Evolutionary conservation across 2,329 filamentous ascomycete genomes (phyloP), one percentile per base, ranked within the genome.

Genomic region (Monosporascus sp.): DNA sequence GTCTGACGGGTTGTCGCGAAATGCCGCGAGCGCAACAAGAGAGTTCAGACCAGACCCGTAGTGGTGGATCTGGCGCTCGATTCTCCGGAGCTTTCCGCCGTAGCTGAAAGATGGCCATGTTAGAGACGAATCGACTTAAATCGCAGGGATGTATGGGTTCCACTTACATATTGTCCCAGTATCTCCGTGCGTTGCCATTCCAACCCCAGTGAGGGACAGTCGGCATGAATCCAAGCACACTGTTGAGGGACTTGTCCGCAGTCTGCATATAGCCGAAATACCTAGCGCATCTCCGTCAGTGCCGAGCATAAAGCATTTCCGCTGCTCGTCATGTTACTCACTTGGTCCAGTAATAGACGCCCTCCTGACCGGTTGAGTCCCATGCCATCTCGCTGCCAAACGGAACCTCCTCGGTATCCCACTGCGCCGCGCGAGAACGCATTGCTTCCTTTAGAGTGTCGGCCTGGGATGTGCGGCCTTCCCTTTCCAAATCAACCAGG

Each of bases 381-480:
- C 82, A 85, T 0, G 80, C 76, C 78, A 82, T 81, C 62, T 84
- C 82, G 49, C 78, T 82, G 0, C 80, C 81, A 55, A 76, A 85
- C 0, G 82, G 82, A 5, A 79, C 75, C 7, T 72, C 70, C 49
- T 77, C 66, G 0, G 66, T 67, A n/a, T 77, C 64, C 81, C 82
- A 85, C 1, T 67, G 60, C 3, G 70, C 55, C 1, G 80, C 78
- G 1, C 81, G 73, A 3, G 63, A 64, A 15, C 69, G 71, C 80
- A 84, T 83, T 0, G 68, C 65, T 0, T 62, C 59, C 46, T 75
- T 72, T 3, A 83, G 58, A 0, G 64, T 64, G 2, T 61, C 60
- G 0, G 73, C 76, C 50, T 78, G 64, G 0, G 62, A 56, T 0
- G 62, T 70, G 55, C 72, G 67, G 0, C 70, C 70, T 60, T 84